Percentiles rank a stretch among this genome's conserved stretches.
Evolutionary conservation across 2,329 filamentous ascomycete species (phyloP).

Genomic region (Zasmidium angulare): DNA sequence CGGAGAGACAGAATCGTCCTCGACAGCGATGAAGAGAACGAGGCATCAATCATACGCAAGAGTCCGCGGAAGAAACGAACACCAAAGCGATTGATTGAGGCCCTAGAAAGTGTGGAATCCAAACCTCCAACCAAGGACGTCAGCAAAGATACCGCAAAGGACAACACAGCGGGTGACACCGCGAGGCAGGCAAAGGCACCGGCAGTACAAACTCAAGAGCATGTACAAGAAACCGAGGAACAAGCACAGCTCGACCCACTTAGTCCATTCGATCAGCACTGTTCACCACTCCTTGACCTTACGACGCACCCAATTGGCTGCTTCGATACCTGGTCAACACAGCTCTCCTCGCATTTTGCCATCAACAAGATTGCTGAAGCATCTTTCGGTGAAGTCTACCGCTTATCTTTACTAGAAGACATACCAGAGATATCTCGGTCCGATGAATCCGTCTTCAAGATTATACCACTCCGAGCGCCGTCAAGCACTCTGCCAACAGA

Average conservation of each 20-base stretch:
- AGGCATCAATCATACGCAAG: not conserved
- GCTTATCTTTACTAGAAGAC: constrained; percentile 45
- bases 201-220: too few relatives aligned
- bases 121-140: not conserved
- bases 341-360: constrained; percentile 45
- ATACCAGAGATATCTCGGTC: constrained; percentile 28
- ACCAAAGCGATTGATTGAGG: not conserved
- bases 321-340: constrained; percentile 44
- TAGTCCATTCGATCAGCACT: constrained; percentile 28
- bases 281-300: constrained; percentile 28
- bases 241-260: not conserved
- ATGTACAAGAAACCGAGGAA: not conserved
- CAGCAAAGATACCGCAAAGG: too few relatives aligned
- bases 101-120: not conserved
- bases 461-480: constrained; percentile 41
- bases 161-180: too few relatives aligned
- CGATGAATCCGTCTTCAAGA: constrained; percentile 50
- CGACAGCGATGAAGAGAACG: constrained; percentile 6
- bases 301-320: constrained; percentile 34
- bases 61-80: not conserved
- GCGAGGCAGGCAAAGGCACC: too few relatives aligned
- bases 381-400: constrained; percentile 66
- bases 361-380: constrained; percentile 65
- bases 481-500: constrained; percentile 43
- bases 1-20: not conserved